Percentiles rank a stretch among this genome's conserved stretches.
Evolutionary conservation across 1,284 basidiomycete genomes (phyloP).

Genomic region (Blastosporella zonata): DNA sequence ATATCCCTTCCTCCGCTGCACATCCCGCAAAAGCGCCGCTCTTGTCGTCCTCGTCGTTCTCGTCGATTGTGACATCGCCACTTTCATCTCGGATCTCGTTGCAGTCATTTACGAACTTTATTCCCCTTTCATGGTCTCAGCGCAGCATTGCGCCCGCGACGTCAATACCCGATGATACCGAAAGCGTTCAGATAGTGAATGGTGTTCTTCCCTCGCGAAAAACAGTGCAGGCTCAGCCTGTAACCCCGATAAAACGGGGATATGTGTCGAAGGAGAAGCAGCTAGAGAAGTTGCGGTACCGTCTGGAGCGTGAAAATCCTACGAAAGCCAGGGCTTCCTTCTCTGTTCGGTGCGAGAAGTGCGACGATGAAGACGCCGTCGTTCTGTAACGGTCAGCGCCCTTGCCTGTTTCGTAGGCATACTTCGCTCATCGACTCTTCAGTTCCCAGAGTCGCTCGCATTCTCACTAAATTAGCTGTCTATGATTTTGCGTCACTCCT

Average conservation of each 20-base stretch:
- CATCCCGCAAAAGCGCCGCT: conserved; percentile 10
- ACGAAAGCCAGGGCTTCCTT: conserved; percentile 29
- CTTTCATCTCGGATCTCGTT: conserved; percentile 48
- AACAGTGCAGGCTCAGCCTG: neutral
- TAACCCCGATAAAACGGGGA: conserved; percentile 22
- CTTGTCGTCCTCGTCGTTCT: conserved; percentile 30
- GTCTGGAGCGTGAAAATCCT: conserved; percentile 43
- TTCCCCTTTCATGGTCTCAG: conserved; percentile 50
- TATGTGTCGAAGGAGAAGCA: conserved; percentile 64
- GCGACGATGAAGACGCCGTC: conserved; percentile 34
- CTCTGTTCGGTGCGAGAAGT: conserved; percentile 40
- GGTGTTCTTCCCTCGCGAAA: neutral
- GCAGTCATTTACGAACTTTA: conserved; percentile 54
- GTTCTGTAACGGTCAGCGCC: conserved; percentile 39
- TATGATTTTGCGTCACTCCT: neutral
- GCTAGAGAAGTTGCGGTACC: conserved; percentile 53
- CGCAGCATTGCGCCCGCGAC: conserved; percentile 11
- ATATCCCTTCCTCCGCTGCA: conserved; percentile 11
- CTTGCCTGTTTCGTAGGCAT: neutral
- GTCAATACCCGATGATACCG: conserved; percentile 20
- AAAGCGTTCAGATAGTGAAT: conserved; percentile 2
- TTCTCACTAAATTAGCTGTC: conserved; percentile 1
- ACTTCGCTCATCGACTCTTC: neutral
- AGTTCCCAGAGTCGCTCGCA: conserved; percentile 3
- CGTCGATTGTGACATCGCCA: conserved; percentile 49